A percentile compares a stretch with the other conserved stretches of the same genome.
These are phyloP conservation scores for Ophiosphaerella herpotricha DNA, from an alignment of 2,329 filamentous ascomycete species.

Conservation along the genomic window DNA sequence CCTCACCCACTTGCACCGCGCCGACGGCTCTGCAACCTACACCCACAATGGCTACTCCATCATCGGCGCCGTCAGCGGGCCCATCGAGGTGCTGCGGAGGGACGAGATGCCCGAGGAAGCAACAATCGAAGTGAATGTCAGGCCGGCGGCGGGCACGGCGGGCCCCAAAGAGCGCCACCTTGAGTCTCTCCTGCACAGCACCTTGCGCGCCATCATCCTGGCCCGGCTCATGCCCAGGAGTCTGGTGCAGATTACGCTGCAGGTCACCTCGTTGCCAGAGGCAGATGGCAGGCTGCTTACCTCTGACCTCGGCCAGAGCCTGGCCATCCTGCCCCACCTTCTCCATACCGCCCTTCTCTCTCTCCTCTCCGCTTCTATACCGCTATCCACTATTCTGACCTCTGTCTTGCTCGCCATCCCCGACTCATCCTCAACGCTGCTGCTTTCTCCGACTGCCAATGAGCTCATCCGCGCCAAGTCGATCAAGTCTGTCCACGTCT, in stretches of 20 bases:
- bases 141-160: slow-evolving; percentile 80
- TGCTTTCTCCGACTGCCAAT: slow-evolving; percentile 62
- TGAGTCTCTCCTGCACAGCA: slow-evolving; percentile 73
- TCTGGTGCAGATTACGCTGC: slow-evolving; percentile 80
- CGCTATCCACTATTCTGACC: slow-evolving; percentile 76
- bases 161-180: slow-evolving; percentile 68
- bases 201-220: slow-evolving; percentile 74
- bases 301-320: slow-evolving; percentile 59
- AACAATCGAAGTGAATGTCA: slow-evolving; percentile 84
- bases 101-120: slow-evolving; percentile 94
- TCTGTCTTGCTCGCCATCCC: slow-evolving; percentile 81
- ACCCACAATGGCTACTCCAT: slow-evolving; percentile 77
- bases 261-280: slow-evolving; percentile 71
- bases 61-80: slow-evolving; percentile 86
- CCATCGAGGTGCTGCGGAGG: slow-evolving; percentile 83
- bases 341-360: slow-evolving; percentile 83
- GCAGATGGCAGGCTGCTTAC: slow-evolving; percentile 56
- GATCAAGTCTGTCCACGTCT: slow-evolving; percentile 81
- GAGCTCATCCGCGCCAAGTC: slow-evolving; percentile 69
- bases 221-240: slow-evolving; percentile 76
- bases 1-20: slow-evolving; percentile 61
- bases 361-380: slow-evolving; percentile 80
- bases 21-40: slow-evolving; percentile 81
- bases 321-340: slow-evolving; percentile 79
- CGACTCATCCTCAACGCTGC: slow-evolving; percentile 56